Conservation (phyloP, 176 grass and related monocot genomes). For the Rhipidocladum racemiflorum region DNA sequence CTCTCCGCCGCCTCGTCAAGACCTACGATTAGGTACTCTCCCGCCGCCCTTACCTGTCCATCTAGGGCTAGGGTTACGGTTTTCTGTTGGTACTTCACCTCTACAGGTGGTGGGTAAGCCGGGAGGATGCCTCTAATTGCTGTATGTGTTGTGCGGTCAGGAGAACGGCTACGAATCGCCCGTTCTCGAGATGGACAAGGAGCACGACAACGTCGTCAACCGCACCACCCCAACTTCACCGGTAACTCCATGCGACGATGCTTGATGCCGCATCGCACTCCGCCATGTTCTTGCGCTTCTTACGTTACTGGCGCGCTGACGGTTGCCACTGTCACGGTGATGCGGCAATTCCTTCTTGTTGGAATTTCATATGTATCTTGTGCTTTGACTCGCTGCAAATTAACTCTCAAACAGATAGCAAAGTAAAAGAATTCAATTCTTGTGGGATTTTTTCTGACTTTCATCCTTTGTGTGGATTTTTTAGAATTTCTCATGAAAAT, state of each 20-base stretch:
- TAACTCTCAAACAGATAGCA: not conserved
- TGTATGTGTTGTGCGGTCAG: constrained; percentile 51
- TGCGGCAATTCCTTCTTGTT: too few relatives aligned
- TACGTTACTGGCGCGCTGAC: not conserved
- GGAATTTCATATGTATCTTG: too few relatives aligned
- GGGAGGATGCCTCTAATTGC: not conserved
- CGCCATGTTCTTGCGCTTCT: not conserved
- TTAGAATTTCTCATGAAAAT: too few relatives aligned
- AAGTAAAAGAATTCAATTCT: not conserved
- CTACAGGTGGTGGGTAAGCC: not conserved
- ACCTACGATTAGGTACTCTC: constrained; percentile 80
- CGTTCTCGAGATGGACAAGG: constrained; percentile 94
- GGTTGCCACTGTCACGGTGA: not conserved
- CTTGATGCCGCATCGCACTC: not conserved
- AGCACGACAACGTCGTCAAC: constrained; percentile 71
- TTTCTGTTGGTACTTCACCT: not conserved
- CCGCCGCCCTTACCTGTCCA: not conserved
- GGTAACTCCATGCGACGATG: constrained; percentile 31
- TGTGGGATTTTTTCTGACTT: not conserved
- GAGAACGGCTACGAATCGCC: constrained; percentile 88
- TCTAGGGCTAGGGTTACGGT: constrained; percentile 3
- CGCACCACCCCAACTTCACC: constrained; percentile 97
- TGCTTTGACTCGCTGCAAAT: not conserved
- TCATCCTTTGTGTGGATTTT: not conserved
- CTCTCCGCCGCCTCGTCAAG: constrained; percentile 98